These are phyloP conservation scores for Cyberlindnera xylosilytica DNA, from an alignment of 805 yeast species.

Conservation along the genomic window DNA sequence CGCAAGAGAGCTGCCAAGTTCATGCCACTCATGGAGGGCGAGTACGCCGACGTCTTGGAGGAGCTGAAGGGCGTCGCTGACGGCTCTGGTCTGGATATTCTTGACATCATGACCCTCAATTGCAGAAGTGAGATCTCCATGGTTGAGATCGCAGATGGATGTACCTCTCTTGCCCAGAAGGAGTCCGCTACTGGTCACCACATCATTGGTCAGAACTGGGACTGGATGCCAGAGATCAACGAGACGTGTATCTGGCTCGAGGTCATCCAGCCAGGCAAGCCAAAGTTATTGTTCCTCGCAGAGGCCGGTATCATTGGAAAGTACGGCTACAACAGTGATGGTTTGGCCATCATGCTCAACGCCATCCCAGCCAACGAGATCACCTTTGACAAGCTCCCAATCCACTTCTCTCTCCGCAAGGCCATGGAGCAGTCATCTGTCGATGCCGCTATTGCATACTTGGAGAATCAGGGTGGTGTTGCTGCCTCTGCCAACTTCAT, in stretches of 20 bases:
- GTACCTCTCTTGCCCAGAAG: conserved; percentile 33
- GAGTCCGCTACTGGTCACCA: conserved; percentile 22
- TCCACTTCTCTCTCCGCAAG: conserved; percentile 35
- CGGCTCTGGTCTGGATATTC: conserved; percentile 31
- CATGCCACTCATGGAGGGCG: conserved; percentile 26
- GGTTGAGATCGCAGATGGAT: conserved; percentile 36
- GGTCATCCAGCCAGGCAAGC: conserved; percentile 22
- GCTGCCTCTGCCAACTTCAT: conserved; percentile 26
- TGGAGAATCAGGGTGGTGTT: conserved; percentile 17
- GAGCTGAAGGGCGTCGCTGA: conserved; percentile 38
- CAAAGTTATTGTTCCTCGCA: conserved; percentile 26
- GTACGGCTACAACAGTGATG: conserved; percentile 23
- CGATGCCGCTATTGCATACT: conserved; percentile 14
- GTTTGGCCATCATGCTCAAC: conserved; percentile 23
- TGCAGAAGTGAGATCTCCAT: conserved; percentile 37
- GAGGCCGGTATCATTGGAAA: conserved; percentile 29
- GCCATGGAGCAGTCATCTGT: conserved; percentile 28
- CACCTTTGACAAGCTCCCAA: conserved; percentile 30
- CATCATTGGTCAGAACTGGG: conserved; percentile 40
- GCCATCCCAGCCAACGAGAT: conserved; percentile 28
- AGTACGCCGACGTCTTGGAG: conserved; percentile 31
- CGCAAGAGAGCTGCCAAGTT: conserved; percentile 27
- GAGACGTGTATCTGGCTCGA: conserved; percentile 26
- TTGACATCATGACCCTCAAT: conserved; percentile 37
- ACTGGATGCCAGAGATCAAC: conserved; percentile 33